Evolutionary conservation across 768 basidiomycete genomes (phyloP), one percentile per base, ranked within the genome.

Genomic region (Suillus sp.): DNA sequence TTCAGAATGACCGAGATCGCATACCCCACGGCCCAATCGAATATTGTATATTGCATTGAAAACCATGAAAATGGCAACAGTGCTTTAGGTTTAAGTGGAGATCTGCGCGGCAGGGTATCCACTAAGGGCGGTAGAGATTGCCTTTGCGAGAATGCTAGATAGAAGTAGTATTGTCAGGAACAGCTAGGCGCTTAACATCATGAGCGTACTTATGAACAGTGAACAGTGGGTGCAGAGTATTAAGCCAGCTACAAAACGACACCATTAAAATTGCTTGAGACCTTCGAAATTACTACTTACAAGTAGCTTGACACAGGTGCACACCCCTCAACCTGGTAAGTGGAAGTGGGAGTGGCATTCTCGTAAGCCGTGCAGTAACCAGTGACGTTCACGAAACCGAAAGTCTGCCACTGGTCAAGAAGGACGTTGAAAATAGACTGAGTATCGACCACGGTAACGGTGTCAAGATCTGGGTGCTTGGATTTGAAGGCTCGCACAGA

Each of bases 291-390:
- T 16, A 78, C 85, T 16, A 78, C 85, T 77, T 69, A 87, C 86
- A 89, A 88, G 70, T 88, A 88, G 54, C 78, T 87, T 22, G 84
- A 85, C 34, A 85, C 86, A 3, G 87, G 87, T 16, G 85, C 86
- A 70, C 85, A 89, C 2, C 82, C 82, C 8, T 78, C 71, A 14
- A 81, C 78, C 72, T 88, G 84, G 43, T 85, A 86, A n/a, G 81
- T 84, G 50, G 60, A 65, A 10, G 78, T 72, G 6, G 83, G 79
- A 0, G 85, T 86, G 11, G 86, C 86, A 66, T 84, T 85, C 70
- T 84, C 74, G 70, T 89, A 89, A 3, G 81, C 84, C 32, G 78
- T 78, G 68, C 86, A 86, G 62, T 75, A 89, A 3, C 86, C 86
- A 1, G 86, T 88, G 1, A 76, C 67, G 61, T 89, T 87, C 30